These are phyloP conservation scores for Rubia peregrina DNA, from an alignment of 305 asterid genomes.

Conservation along the genomic window DNA sequence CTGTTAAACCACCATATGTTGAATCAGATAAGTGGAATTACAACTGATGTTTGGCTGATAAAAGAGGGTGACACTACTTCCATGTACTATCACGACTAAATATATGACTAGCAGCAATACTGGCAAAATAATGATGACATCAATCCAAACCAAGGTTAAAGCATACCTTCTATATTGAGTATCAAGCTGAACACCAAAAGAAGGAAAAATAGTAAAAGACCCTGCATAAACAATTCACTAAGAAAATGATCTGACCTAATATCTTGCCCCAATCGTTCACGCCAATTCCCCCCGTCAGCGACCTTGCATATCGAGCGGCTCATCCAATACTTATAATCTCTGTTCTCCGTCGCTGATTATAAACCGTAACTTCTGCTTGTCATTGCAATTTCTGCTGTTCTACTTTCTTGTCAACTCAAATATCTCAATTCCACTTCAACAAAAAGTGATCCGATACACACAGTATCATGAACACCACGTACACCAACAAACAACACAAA, in stretches of 20 bases:
- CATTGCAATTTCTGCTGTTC: slow-evolving; percentile 50
- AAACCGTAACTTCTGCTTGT: slow-evolving; percentile 66
- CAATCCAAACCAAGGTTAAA: not conserved
- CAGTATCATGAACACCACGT: not conserved
- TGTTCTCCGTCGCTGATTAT: slow-evolving; percentile 66
- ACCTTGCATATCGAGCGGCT: slow-evolving; percentile 88
- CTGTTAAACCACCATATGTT: slow-evolving; percentile 32
- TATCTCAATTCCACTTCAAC: slow-evolving; percentile 59
- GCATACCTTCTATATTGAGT: no score
- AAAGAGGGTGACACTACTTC: not conserved
- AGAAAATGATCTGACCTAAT: not conserved
- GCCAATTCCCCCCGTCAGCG: slow-evolving; percentile 15
- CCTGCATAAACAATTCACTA: no score
- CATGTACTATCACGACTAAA: not conserved
- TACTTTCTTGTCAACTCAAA: slow-evolving; percentile 64
- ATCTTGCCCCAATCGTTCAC: no score
- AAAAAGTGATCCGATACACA: not conserved
- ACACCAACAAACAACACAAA: not conserved
- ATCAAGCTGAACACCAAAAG: no score
- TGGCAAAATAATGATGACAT: no score
- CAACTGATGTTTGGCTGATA: not conserved
- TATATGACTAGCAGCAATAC: no score
- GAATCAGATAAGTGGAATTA: slow-evolving; percentile 7
- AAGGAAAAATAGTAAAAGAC: no score
- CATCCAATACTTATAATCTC: slow-evolving; percentile 61